Conservation (phyloP, 2,329 filamentous ascomycete genomes). For the Rutstroemia sp. region DNA sequence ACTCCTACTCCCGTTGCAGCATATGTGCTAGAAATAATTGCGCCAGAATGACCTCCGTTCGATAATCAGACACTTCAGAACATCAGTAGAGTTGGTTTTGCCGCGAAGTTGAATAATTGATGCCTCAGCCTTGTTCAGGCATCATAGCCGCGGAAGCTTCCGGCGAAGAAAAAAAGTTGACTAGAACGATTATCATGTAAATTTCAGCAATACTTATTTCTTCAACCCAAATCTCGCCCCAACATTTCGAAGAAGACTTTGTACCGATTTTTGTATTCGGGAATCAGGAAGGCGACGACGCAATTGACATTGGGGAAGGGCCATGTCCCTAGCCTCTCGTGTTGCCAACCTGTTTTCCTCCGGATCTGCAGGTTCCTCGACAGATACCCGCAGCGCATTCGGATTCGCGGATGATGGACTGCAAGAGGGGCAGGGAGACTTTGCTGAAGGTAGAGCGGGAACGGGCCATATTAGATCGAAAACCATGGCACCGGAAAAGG, state of each 20-base stretch:
- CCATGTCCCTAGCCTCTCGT: conserved; percentile 51
- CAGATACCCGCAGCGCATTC: conserved; percentile 23
- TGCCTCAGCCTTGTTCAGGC: conserved; percentile 2
- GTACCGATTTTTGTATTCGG: neutral
- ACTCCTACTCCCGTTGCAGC: no score
- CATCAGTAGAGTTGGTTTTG: no score
- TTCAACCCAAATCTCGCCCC: neutral
- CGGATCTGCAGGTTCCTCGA: conserved; percentile 20
- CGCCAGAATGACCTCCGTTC: no score
- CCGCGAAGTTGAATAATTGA: neutral
- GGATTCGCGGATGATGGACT: conserved; percentile 32
- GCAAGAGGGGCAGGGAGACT: conserved; percentile 24
- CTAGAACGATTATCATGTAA: neutral
- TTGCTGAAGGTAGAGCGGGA: conserved; percentile 29
- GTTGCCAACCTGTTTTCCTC: conserved; percentile 45
- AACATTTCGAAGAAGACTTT: neutral
- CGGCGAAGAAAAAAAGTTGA: conserved; percentile 9
- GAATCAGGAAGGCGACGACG: neutral
- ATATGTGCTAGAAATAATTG: no score
- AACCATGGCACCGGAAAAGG: conserved; percentile 27
- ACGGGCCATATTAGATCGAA: conserved; percentile 17
- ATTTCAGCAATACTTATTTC: neutral
- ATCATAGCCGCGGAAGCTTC: conserved; percentile 5
- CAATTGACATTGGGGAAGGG: conserved; percentile 29
- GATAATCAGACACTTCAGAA: no score